phyloP scores from a whole-genome alignment of 139 green algal species.

The Tetratostichococcus sp. region DNA sequence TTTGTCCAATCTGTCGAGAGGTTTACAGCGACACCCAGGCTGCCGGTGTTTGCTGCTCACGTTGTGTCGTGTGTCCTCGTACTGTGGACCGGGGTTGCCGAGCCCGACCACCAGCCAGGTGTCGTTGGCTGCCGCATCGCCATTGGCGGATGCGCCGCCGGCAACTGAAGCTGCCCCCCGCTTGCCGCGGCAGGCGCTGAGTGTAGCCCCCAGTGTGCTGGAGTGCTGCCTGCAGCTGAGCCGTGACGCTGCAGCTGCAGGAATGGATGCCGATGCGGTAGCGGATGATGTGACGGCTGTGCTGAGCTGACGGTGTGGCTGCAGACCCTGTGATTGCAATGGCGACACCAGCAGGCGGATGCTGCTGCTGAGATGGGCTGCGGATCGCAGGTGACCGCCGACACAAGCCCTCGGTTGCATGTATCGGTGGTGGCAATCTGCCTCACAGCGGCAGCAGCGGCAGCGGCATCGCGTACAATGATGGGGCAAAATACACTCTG shows the following conservation, averaged over 20 bases:
- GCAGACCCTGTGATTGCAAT: too few species aligned
- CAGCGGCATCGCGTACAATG: too few species aligned
- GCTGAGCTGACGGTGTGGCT: too few species aligned
- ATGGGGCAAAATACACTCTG: too few species aligned
- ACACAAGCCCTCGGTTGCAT: neutral
- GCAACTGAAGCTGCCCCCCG: neutral
- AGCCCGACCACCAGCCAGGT: constrained; percentile 71
- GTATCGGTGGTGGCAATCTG: neutral
- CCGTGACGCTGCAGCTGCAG: too few species aligned
- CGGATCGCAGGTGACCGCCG: neutral
- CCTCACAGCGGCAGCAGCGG: too few species aligned
- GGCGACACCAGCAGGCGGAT: too few species aligned
- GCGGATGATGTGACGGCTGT: neutral
- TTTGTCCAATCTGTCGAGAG: too few species aligned
- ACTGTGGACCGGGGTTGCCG: constrained; percentile 73
- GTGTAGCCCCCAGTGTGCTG: neutral
- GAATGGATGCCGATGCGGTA: too few species aligned
- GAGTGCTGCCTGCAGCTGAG: too few species aligned
- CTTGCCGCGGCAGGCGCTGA: neutral
- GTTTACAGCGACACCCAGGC: too few species aligned
- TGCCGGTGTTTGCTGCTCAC: constrained; percentile 40
- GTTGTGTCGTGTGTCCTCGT: constrained; percentile 79
- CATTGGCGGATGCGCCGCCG: neutral
- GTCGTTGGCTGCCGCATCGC: neutral
- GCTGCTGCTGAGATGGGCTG: too few species aligned